These are phyloP conservation scores for Scolecobasidium constrictum DNA, from an alignment of 2,329 filamentous ascomycete species.

Conservation along the genomic window DNA sequence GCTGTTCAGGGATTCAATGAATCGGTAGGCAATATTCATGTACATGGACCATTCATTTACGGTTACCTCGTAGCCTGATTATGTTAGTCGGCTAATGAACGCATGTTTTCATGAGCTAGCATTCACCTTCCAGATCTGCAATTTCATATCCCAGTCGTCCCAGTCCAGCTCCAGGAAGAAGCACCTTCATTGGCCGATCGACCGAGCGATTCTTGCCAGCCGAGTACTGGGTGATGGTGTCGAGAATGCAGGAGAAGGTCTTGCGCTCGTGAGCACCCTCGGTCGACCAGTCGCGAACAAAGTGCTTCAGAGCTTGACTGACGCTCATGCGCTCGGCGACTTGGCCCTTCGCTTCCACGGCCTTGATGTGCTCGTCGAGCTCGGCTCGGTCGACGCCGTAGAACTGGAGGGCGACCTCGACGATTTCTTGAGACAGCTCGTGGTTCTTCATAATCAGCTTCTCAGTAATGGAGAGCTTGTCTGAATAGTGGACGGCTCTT, in stretches of 20 bases:
- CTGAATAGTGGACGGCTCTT: constrained; percentile 14
- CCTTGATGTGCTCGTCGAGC: constrained; percentile 31
- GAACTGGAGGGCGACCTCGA: constrained; percentile 33
- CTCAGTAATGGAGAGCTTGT: constrained; percentile 36
- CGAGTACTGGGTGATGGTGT: constrained; percentile 14
- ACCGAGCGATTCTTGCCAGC: neutral
- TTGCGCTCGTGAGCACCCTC: constrained; percentile 37
- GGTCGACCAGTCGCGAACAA: constrained; percentile 45
- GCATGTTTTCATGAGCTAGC: constrained; percentile 6
- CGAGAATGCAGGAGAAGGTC: constrained; percentile 25
- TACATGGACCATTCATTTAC: constrained; percentile 49
- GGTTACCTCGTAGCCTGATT: constrained; percentile 38
- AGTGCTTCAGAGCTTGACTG: constrained; percentile 45
- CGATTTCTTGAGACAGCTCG: constrained; percentile 34
- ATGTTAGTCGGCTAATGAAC: neutral
- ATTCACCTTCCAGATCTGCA: constrained; percentile 27
- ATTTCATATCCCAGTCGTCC: constrained; percentile 44
- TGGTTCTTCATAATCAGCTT: constrained; percentile 35
- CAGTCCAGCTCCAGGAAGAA: constrained; percentile 44
- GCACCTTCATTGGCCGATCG: constrained; percentile 22
- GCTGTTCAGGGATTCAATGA: constrained; percentile 26
- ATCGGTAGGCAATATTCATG: constrained; percentile 45
- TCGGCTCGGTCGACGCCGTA: constrained; percentile 36
- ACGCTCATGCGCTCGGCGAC: constrained; percentile 37
- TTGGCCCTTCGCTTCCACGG: constrained; percentile 23